Base-by-base conservation (phyloP, 306 rosid species). In the Pyrus betulifolia region DNA sequence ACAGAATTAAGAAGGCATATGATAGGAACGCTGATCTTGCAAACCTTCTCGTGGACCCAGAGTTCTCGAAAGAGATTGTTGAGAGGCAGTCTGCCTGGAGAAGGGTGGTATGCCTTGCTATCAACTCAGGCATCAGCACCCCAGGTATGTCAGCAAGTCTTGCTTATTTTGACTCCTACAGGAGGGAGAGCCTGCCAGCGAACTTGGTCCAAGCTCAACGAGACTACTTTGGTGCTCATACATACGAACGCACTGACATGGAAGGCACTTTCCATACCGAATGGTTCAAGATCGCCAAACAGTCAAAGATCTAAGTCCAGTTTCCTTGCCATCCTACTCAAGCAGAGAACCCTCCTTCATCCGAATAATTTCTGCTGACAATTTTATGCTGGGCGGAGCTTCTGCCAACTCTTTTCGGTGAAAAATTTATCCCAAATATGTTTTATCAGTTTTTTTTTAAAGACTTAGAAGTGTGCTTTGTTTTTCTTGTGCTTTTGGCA, bases 81-180 rank as follows among this genome's bases (percentile, higher is more conserved):
- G 98, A 93, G 61, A 85, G 97, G 54, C 98, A 93, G 81, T 74
- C 93, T 30, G 92, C 93, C 49, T 93, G 98, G 98, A 84, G 97
- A 79, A 87, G 91, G 83, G 91, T 93, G 78, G 98, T 91, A 62
- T 86, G 87, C 87, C 92, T 93, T 74, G 92, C 98, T 69, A 87
- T 93, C 83, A 93, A 89, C 85, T 85, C 91, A 0, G 98, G 98
- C 31, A 87, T 91, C 72, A 89, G 90, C 86, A 89, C 93, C 79
- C 98, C 98, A 3, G 98, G 98, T 74, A 91, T 93, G 98, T 89
- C 98, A 49, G 87, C 97, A 68, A 93, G 97, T 84, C 97, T 93
- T 75, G 98, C 98, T 71, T 91, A 91, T 75, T 91, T 93, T 21
- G 98, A 93, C 82, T 71, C 83, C 44, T 91, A 91, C 81, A 84